These are phyloP conservation scores for apple (Malus domestica) DNA, from an alignment of 306 rosid genomes.

Conservation along the genomic window ASM211411v1 NC_041805.1:33001-33500, in stretches of 20 bases:
- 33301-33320: constrained; percentile 65
- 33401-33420: constrained; percentile 93
- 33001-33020: not conserved
- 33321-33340: constrained; percentile 77
- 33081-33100: constrained; percentile 65
- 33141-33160: constrained; percentile 56
- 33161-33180: constrained; percentile 60
- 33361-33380: constrained; percentile 83
- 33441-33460: constrained; percentile 95
- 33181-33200: constrained; percentile 63
- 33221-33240: constrained; percentile 16
- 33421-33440: constrained; percentile 94
- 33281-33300: constrained; percentile 84
- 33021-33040: not conserved
- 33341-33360: constrained; percentile 72
- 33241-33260: constrained; percentile 29
- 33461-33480: constrained; percentile 61
- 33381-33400: constrained; percentile 80
- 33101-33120: constrained; percentile 69
- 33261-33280: constrained; percentile 12
- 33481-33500: constrained; percentile 88
- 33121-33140: constrained; percentile 66
- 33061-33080: constrained; percentile 18
- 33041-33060: not conserved
- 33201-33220: constrained; percentile 60